These are phyloP conservation scores for Talaromyces marneffei DNA, from an alignment of 2,329 filamentous ascomycete genomes.

Conservation along the genomic window DNA sequence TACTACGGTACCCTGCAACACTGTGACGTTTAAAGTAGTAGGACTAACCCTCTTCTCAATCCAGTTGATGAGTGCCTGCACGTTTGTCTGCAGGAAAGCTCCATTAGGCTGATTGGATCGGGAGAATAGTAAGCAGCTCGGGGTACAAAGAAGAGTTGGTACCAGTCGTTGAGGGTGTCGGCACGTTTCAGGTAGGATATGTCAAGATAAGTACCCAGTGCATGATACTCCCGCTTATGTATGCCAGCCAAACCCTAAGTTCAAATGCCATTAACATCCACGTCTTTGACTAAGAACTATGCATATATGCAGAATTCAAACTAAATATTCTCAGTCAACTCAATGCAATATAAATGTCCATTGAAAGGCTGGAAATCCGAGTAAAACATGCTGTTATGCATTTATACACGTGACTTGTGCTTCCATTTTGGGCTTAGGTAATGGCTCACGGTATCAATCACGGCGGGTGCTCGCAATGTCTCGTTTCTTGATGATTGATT, in stretches of 20 bases:
- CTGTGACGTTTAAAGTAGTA: conserved; percentile 26
- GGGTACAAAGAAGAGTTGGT: conserved; percentile 51
- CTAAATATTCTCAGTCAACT: not conserved
- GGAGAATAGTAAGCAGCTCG: conserved; percentile 49
- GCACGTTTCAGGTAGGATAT: conserved; percentile 35
- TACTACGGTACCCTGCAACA: conserved; percentile 28
- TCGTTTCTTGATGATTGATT: not conserved
- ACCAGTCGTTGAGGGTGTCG: conserved; percentile 47
- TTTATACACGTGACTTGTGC: not conserved
- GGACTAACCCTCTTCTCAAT: conserved; percentile 47
- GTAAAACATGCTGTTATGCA: not conserved
- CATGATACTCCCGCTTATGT: no score
- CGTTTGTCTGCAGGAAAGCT: conserved; percentile 43
- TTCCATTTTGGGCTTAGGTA: conserved; percentile 30
- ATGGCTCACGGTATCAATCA: conserved; percentile 44
- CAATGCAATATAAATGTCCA: not conserved
- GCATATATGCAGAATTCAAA: not conserved
- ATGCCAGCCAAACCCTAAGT: not conserved
- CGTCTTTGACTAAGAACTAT: no score
- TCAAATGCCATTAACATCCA: not conserved
- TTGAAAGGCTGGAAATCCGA: not conserved
- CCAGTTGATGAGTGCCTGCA: conserved; percentile 47
- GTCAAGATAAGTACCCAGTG: no score
- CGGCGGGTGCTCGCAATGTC: conserved; percentile 36
- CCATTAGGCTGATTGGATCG: conserved; percentile 41